phyloP scores from a whole-genome alignment of 2,329 filamentous ascomycete genomes.

The Calonectria fujianensis region DNA sequence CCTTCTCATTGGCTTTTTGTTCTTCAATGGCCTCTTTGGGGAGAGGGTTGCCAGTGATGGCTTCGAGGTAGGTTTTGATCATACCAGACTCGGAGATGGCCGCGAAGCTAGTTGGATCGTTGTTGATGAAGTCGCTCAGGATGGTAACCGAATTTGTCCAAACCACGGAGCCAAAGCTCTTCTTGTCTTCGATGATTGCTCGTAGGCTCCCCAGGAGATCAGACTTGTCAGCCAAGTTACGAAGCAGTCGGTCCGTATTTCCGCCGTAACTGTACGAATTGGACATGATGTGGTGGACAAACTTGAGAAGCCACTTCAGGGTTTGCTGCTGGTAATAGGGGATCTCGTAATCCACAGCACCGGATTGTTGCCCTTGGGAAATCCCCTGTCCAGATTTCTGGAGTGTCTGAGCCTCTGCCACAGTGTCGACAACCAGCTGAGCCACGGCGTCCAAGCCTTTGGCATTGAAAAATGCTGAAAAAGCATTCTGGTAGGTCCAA shows the following conservation, averaged over 20 bases:
- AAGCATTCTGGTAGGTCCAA: constrained; percentile 88
- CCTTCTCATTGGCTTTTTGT: constrained; percentile 56
- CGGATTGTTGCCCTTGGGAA: constrained; percentile 80
- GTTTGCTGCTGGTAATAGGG: constrained; percentile 96
- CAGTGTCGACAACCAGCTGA: constrained; percentile 88
- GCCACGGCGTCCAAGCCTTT: constrained; percentile 93
- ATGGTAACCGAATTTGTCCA: constrained; percentile 97
- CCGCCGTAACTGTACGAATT: constrained; percentile 81
- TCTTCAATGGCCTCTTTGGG: constrained; percentile 56
- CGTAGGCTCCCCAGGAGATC: constrained; percentile 87
- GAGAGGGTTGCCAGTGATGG: constrained; percentile 78
- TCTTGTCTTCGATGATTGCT: constrained; percentile 86
- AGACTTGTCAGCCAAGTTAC: constrained; percentile 95
- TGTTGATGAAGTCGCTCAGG: constrained; percentile 97
- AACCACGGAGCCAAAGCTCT: constrained; percentile 90
- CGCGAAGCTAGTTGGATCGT: constrained; percentile 97
- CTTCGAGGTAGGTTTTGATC: constrained; percentile 88
- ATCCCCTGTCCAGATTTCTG: constrained; percentile 84
- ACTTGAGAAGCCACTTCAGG: constrained; percentile 94
- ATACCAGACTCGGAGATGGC: constrained; percentile 96
- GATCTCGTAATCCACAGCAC: constrained; percentile 93
- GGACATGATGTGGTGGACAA: constrained; percentile 95
- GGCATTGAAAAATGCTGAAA: constrained; percentile 86
- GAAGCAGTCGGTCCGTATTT: constrained; percentile 90
- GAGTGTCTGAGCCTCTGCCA: constrained; percentile 80